Evolutionary conservation across 2,329 filamentous ascomycete genomes (phyloP).

Genomic region (Colletotrichum lini): DNA sequence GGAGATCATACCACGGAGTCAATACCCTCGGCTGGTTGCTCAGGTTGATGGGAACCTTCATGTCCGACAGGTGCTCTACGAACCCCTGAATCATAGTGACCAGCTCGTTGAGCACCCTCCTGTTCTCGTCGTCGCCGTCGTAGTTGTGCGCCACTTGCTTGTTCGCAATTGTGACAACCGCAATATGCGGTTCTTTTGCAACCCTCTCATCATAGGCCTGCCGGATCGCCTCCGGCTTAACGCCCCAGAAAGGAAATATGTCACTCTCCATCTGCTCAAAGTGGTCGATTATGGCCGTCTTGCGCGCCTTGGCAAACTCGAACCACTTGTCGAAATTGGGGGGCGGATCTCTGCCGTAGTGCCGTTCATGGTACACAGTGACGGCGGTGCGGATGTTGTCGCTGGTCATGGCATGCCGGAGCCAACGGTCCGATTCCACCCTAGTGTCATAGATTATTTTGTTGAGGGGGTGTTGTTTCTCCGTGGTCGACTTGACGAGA

Average conservation of each 20-base stretch:
- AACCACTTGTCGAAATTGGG: constrained; percentile 90
- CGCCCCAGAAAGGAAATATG: constrained; percentile 82
- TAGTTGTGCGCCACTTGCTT: constrained; percentile 69
- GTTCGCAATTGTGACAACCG: constrained; percentile 71
- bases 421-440: constrained; percentile 64
- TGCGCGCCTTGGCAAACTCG: constrained; percentile 77
- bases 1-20: constrained; percentile 75
- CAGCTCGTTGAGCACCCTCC: constrained; percentile 58
- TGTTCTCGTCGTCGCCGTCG: constrained; percentile 50
- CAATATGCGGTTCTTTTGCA: constrained; percentile 59
- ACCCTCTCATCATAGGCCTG: constrained; percentile 63
- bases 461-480: constrained; percentile 61
- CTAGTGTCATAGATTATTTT: constrained; percentile 65
- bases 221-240: constrained; percentile 78
- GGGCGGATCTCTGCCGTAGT: constrained; percentile 79
- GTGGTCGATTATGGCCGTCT: constrained; percentile 82
- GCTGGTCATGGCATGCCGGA: constrained; percentile 62
- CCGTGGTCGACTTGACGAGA: constrained; percentile 48
- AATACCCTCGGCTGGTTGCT: constrained; percentile 82
- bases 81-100: constrained; percentile 81
- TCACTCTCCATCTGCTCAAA: constrained; percentile 85
- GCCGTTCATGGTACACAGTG: constrained; percentile 64
- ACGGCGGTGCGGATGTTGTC: constrained; percentile 62
- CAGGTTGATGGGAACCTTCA: constrained; percentile 88
- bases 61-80: constrained; percentile 80